Base-by-base conservation (phyloP, 2,329 filamentous ascomycete genomes). In the Periglandula ipomoeae region DNA sequence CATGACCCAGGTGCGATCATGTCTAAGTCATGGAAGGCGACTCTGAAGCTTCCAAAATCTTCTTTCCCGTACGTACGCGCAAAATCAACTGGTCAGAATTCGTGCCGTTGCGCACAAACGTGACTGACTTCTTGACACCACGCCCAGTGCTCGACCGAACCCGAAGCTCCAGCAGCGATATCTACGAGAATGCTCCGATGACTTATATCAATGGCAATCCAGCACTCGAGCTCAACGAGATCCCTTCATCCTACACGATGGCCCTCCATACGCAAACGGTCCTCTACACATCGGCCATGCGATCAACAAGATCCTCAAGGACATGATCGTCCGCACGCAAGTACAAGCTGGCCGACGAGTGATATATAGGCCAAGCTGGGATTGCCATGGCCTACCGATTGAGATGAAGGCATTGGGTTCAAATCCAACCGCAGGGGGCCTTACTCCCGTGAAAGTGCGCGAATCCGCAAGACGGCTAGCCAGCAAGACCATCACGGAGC, bases 381-480 rank as follows among this genome's bases (percentile, higher is more conserved):
- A 98, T 64, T 98, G 93, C 56, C 93, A 98, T 71, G 93, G 93
- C 0, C 76, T 98, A 44, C 93, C 93, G 1, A 98, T 98, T 61
- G 93, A 98, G 73, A 77, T 97, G 58, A 98, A 97, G 69, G 93
- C 90, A 22, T 76, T 98, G 15, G 85, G 86, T 58, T 67, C 70
- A 56, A 65, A 64, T 53, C 11, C 44, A 22, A 53, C 58, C 48
- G 55, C 63, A 58, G 72, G 70, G 52, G 61, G 58, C 43, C 72
- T 74, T 60, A 71, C 66, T 22, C 67, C 79, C 0, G 70, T 81
- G 44, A 75, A 79, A 53, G 78, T 89, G 52, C 78, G 87, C 20
- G 67, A 74, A 48, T 74, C 76, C 1, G 87, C 87, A 7, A 73
- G 81, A 47, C 67, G 75, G 20, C 70, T 93, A 35, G 88, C 88